phyloP scores from a whole-genome alignment of 2,329 filamentous ascomycete genomes.

The Sarocladiaceae sp. region DNA sequence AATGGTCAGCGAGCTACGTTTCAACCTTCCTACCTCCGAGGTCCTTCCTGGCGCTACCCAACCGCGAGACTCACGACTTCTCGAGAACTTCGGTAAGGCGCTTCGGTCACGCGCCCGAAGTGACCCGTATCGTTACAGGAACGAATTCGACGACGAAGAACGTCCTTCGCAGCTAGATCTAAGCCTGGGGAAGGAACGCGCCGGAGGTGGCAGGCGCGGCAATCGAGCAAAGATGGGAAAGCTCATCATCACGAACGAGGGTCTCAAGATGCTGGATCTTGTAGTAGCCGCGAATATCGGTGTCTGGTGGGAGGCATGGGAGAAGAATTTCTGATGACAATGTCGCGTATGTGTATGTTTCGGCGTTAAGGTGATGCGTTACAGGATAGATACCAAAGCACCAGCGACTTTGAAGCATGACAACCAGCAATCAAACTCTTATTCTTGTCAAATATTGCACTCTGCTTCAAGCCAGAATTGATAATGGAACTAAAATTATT shows the following conservation, averaged over 20 bases:
- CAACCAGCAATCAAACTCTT: no score
- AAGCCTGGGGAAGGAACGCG: slow-evolving; percentile 74
- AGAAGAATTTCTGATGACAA: slow-evolving; percentile 46
- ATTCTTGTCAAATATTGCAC: no score
- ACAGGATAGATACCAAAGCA: not conserved
- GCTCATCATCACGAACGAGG: slow-evolving; percentile 82
- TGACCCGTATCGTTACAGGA: slow-evolving; percentile 12
- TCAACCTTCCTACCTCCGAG: slow-evolving; percentile 70
- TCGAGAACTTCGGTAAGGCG: slow-evolving; percentile 37
- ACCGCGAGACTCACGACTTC: slow-evolving; percentile 23
- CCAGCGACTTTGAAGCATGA: no score
- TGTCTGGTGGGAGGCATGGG: slow-evolving; percentile 90
- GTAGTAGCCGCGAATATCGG: slow-evolving; percentile 88
- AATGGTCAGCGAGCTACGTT: slow-evolving; percentile 76
- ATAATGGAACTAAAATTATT: no score
- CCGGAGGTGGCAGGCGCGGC: slow-evolving; percentile 80
- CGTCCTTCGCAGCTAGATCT: slow-evolving; percentile 54
- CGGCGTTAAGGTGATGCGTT: not conserved
- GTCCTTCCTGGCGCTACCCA: slow-evolving; percentile 32
- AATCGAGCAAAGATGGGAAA: slow-evolving; percentile 92
- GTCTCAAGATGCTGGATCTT: slow-evolving; percentile 92
- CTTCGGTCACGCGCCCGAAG: slow-evolving; percentile 6
- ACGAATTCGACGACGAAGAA: slow-evolving; percentile 21
- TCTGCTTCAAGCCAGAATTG: no score
- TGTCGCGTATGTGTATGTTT: not conserved